Evolutionary conservation across 179 eudicot species (phyloP).

Genomic region (Beta corolliflora): DNA sequence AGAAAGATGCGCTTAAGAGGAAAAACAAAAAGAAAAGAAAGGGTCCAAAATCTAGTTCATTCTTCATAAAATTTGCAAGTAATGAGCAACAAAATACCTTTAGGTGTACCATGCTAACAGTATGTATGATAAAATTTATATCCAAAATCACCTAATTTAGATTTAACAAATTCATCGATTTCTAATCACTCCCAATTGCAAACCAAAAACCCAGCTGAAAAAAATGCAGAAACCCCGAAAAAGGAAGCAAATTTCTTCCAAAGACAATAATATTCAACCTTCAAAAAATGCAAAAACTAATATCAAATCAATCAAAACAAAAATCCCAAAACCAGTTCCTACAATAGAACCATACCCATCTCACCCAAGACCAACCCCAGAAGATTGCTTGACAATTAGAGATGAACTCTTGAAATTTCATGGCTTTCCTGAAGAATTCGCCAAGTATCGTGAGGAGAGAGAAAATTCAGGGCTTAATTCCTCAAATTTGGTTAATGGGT

Average conservation of each 20-base stretch:
- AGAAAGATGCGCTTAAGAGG: too few relatives aligned
- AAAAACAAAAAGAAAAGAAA: too few relatives aligned
- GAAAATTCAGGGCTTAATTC: conserved; percentile 22
- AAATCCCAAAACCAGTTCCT: neutral
- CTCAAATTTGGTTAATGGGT: conserved; percentile 25
- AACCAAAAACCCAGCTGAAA: neutral
- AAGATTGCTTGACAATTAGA: conserved; percentile 61
- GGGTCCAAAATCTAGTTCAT: too few relatives aligned
- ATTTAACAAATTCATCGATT: too few relatives aligned
- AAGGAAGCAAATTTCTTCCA: conserved; percentile 29
- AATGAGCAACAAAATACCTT: too few relatives aligned
- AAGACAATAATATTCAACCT: conserved; percentile 5
- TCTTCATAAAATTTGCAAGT: too few relatives aligned
- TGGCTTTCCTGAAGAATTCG: conserved; percentile 79
- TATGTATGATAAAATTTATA: too few relatives aligned
- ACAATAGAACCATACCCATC: conserved; percentile 52
- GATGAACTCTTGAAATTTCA: conserved; percentile 62
- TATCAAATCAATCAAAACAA: conserved; percentile 14
- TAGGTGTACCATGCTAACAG: too few relatives aligned
- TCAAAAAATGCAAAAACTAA: conserved; percentile 26
- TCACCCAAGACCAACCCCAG: conserved; percentile 63
- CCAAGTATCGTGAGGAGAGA: conserved; percentile 55
- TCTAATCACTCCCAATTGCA: neutral
- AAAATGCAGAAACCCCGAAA: conserved; percentile 41
- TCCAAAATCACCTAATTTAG: too few relatives aligned